Conservation (phyloP, 2,329 filamentous ascomycete species). For the Colletotrichum tofieldiae region DNA sequence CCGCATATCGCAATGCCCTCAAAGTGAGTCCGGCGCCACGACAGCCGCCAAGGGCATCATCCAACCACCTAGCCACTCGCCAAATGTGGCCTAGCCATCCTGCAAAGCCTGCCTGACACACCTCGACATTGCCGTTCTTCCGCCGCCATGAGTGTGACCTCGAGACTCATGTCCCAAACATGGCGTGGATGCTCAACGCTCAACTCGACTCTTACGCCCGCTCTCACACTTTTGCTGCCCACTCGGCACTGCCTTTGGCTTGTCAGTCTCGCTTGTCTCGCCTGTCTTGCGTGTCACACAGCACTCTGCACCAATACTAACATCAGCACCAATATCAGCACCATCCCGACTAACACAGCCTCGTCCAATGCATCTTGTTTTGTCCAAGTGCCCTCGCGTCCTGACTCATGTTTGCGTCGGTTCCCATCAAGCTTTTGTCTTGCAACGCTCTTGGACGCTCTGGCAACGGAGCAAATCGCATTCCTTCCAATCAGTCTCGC, state of each 20-base stretch:
- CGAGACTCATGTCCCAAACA: not conserved
- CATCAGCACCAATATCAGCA: not conserved
- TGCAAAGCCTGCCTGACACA: not conserved
- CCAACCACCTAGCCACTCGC: slow-evolving; percentile 4
- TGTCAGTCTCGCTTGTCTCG: not conserved
- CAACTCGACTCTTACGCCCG: not conserved
- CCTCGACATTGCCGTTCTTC: slow-evolving; percentile 8
- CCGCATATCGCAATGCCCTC: not conserved
- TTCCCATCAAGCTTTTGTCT: slow-evolving; percentile 10
- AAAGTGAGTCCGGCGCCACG: not conserved
- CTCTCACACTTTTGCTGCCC: not conserved
- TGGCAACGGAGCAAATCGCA: not conserved
- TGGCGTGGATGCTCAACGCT: not conserved
- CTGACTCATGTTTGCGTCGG: slow-evolving; percentile 16
- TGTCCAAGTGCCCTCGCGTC: slow-evolving; percentile 1
- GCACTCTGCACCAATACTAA: not conserved
- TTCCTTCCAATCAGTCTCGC: not conserved
- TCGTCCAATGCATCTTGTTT: not conserved
- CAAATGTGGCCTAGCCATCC: not conserved
- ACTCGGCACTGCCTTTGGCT: slow-evolving; percentile 1
- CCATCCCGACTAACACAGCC: not conserved
- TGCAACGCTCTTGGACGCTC: slow-evolving; percentile 10
- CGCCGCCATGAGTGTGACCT: not conserved
- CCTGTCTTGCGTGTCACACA: not conserved
- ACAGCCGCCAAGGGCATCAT: slow-evolving; percentile 2